phyloP scores from a whole-genome alignment of 1,284 basidiomycete genomes.

The Porogramme epimiltina region DNA sequence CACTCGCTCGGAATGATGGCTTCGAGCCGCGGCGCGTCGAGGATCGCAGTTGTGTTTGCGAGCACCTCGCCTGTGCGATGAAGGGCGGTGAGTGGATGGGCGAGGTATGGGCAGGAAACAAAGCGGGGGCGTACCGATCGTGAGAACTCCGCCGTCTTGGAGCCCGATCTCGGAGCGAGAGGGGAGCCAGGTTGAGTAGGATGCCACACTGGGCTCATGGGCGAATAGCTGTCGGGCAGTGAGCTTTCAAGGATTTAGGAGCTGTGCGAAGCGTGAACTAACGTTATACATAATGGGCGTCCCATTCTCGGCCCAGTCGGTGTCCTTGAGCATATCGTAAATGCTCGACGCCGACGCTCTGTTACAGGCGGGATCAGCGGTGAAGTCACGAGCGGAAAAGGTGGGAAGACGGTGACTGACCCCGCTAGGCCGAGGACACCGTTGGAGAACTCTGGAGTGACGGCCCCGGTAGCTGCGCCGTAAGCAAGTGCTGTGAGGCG shows the following conservation, averaged over 20 bases:
- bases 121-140: constrained; percentile 19
- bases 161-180: constrained; percentile 21
- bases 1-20: constrained; percentile 1
- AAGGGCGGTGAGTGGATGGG: no score
- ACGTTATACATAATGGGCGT: constrained; percentile 23
- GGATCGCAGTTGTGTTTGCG: constrained; percentile 5
- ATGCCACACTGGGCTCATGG: constrained; percentile 18
- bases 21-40: constrained; percentile 6
- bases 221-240: constrained; percentile 20
- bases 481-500: neutral
- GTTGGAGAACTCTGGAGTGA: neutral
- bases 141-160: constrained; percentile 26
- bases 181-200: constrained; percentile 24
- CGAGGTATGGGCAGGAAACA: no score
- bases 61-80: constrained; percentile 10
- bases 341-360: constrained; percentile 1
- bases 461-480: neutral
- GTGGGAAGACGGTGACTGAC: no score
- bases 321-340: neutral
- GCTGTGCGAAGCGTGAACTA: neutral
- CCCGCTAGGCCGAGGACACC: neutral
- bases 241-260: neutral
- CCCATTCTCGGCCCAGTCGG: constrained; percentile 10
- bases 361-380: no score
- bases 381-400: no score